Base-by-base conservation (phyloP, 2,329 filamentous ascomycete species). In the Nothophaeocryptopus gaeumannii region DNA sequence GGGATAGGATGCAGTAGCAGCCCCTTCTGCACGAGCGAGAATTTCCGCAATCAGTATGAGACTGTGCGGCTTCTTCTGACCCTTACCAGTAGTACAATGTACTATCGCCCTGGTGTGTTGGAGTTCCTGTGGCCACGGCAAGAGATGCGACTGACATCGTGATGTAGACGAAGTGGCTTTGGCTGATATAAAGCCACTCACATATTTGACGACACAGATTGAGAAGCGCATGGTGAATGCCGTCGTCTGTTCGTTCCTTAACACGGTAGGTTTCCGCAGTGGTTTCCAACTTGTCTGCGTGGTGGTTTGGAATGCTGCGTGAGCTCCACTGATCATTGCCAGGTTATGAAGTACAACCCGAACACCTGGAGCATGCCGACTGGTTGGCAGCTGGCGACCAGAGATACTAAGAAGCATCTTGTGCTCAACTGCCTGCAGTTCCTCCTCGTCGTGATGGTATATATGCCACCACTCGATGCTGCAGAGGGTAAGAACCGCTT, bases 271-370 rank as follows among this genome's bases (percentile, higher is more conserved):
- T 26, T 7, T 26, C 20, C 4, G 7, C 20, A 26, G 20, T 26
- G 20, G 4, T 26, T 7, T 26, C 77, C 77, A 62, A 84, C 76
- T 26, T 26, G 4, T 7, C 7, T 26, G 20, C 20, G 3, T 26
- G 5, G 29, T 31, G 29, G 13, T 30, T 11, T 3, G 13, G 26
- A 30, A n/a, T n/a, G n/a, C n/a, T 3, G 20, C 39, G 13, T 16
- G 20, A 3, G 15, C 9, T 29, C n/a, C 39, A 33, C 53, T 53
- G 34, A 51, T 40, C 36, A 38, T 26, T 36, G 44, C 20, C 46
- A 93, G 86, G 89, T 91, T 0, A 79, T 97, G 57, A 96, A 97
- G 68, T 97, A 96, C 70, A 97, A 97, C 61, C 90, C 92, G 16
- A 89, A 89, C 8, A 88, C 83, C 52, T 99, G 93, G 92, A 84